Evolutionary conservation across 371 early-diverging fungal genomes (phyloP), one percentile per base, ranked within the genome.

Genomic region (Mortierella sp.): DNA sequence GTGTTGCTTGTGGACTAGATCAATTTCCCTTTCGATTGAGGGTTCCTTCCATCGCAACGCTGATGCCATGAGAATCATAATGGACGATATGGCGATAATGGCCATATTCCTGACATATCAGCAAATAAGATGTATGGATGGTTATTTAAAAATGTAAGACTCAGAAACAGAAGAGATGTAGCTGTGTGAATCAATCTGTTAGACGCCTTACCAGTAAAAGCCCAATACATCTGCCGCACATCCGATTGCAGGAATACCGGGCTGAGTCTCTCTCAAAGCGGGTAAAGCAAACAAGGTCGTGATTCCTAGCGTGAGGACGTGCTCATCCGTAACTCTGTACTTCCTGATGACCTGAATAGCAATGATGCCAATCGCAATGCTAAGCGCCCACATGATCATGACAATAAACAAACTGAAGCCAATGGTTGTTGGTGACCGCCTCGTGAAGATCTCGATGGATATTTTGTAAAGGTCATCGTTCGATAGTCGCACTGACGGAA

Each of bases 311-410:
- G 85, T 80, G 37, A 88, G 73, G 18, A 85, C 66, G 49, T 81
- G 77, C 20, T 85, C 75, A 54, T 78, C 81, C 10, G 81, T 57
- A 1, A 70, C 72, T 1, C 84, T 24, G 22, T 77, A 43, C 26
- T 74, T 68, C 3, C 72, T 32, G 1, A 84, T 68, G 1, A 73
- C 74, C 30, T 84, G 79, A 10, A 80, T 73, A 2, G 84, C 78
- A 68, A 84, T 73, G 39, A 77, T 81, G 14, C 75, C 73, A 3
- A 84, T 77, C 9, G 81, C 66, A 20, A 84, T 75, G 60, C 86
- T 76, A 2, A 88, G 68, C n/a, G 69, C 62, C 88, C 88, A 88
- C 87, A 86, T 87, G n/a, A 86, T 77, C 68, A 83, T 39, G 22
- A 77, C 78, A 63, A 86, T 72, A 59, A 86, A 86, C 16, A 78